phyloP scores from a whole-genome alignment of 768 basidiomycete genomes.

The Pleurotus djamor region DNA sequence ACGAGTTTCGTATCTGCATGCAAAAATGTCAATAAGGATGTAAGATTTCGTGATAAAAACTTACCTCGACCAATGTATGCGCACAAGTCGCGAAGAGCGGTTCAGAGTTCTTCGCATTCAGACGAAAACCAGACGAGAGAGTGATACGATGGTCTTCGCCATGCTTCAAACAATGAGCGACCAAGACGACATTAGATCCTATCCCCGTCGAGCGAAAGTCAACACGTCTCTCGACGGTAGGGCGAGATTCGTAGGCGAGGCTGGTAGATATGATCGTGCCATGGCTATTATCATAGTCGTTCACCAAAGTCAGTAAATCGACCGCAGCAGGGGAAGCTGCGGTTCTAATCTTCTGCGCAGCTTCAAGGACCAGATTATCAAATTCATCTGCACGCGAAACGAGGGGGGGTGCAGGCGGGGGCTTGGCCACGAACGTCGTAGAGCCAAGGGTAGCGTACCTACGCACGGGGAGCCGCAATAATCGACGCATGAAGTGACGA shows the following conservation, averaged over 20 bases:
- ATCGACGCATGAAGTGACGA: not conserved
- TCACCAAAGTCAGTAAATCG: slow-evolving; percentile 16
- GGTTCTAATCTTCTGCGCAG: not conserved
- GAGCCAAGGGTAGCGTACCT: not conserved
- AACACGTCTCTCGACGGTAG: slow-evolving; percentile 23
- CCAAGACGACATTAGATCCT: slow-evolving; percentile 34
- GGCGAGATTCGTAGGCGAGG: slow-evolving; percentile 53
- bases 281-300: slow-evolving; percentile 38
- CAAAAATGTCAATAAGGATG: slow-evolving; percentile 3
- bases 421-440: not conserved
- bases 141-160: slow-evolving; percentile 39
- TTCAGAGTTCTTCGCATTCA: slow-evolving; percentile 18
- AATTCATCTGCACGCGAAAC: not conserved
- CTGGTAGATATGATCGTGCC: slow-evolving; percentile 38
- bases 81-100: slow-evolving; percentile 52
- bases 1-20: not conserved
- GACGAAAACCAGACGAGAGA: slow-evolving; percentile 53
- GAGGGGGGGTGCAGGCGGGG: not conserved
- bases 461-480: not conserved
- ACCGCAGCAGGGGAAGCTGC: not conserved
- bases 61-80: slow-evolving; percentile 63
- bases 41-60: slow-evolving; percentile 7
- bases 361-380: not conserved
- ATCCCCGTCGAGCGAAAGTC: slow-evolving; percentile 20
- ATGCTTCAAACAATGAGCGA: slow-evolving; percentile 49